Conservation (phyloP, 306 rosid genomes). For the Begonia fuchsioides region DNA sequence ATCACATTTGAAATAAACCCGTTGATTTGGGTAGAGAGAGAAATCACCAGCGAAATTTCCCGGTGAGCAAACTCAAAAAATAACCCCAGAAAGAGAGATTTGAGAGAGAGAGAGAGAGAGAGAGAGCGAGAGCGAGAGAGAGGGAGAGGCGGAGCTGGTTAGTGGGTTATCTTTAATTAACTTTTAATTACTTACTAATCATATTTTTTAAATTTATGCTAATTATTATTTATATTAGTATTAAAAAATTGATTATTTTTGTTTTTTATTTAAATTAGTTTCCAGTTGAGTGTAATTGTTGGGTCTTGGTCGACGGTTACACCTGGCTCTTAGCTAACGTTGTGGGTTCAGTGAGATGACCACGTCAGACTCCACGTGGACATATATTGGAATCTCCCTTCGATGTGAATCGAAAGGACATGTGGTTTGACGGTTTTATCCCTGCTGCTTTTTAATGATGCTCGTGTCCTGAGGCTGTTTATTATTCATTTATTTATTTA, state of each 20-base stretch:
- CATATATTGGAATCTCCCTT: not conserved
- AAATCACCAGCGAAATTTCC: slow-evolving; percentile 17
- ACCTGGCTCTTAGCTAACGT: slow-evolving; percentile 17
- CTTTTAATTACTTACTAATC: not conserved
- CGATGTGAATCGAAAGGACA: too few relatives aligned
- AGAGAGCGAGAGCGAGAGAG: slow-evolving; percentile 15
- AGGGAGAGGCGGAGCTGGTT: slow-evolving; percentile 8
- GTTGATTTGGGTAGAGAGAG: slow-evolving; percentile 21
- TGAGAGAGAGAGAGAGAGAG: not conserved
- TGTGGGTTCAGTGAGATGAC: slow-evolving; percentile 1
- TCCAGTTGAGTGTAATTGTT: slow-evolving; percentile 14
- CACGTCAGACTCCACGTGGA: slow-evolving; percentile 27
- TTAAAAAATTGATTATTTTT: too few relatives aligned
- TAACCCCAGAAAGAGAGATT: slow-evolving; percentile 1
- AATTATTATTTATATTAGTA: too few relatives aligned
- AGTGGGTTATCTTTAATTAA: not conserved
- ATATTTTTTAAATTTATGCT: too few relatives aligned
- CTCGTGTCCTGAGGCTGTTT: slow-evolving; percentile 1
- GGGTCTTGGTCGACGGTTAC: slow-evolving; percentile 28
- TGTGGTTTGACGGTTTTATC: slow-evolving; percentile 8
- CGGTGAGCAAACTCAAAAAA: slow-evolving; percentile 19
- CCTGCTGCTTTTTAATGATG: slow-evolving; percentile 2
- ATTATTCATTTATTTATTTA: slow-evolving; percentile 7
- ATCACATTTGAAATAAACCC: slow-evolving; percentile 61
- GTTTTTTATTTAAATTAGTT: too few relatives aligned